Conservation (phyloP, 2,329 filamentous ascomycete species). For the Trichoderma atroviride region DNA sequence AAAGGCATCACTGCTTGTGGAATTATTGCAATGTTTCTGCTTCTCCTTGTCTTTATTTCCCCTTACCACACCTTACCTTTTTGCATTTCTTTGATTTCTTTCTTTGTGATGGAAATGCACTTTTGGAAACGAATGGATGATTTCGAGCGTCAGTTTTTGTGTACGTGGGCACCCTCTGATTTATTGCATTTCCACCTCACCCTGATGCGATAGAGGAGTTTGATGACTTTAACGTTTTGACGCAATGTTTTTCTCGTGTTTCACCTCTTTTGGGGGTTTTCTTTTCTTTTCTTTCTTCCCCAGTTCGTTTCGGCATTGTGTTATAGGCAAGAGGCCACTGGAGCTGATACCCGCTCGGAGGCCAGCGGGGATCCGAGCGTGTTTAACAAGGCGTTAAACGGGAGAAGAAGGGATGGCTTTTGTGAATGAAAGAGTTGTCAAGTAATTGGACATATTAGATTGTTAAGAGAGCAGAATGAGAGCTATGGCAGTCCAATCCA, state of each 20-base stretch:
- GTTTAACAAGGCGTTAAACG: constrained; percentile 22
- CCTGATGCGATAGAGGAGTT: constrained; percentile 36
- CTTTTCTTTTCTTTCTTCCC: not conserved
- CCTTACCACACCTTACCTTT: not conserved
- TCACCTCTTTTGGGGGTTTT: not conserved
- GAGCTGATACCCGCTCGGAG: constrained; percentile 25
- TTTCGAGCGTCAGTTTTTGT: constrained; percentile 4
- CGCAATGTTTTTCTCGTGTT: constrained; percentile 29
- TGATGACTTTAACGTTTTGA: constrained; percentile 30
- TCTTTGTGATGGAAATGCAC: not conserved
- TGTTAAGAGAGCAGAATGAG: not conserved
- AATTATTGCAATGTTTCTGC: not conserved
- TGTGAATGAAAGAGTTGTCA: not conserved
- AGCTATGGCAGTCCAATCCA: not conserved
- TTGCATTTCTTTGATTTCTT: not conserved
- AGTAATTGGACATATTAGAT: not conserved
- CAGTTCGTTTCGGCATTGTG: constrained; percentile 29
- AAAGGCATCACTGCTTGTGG: not conserved
- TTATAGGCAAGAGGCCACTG: constrained; percentile 27
- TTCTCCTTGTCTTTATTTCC: not conserved
- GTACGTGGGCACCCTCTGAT: constrained; percentile 27
- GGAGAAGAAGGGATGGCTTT: constrained; percentile 15
- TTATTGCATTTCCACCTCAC: constrained; percentile 32
- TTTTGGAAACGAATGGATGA: constrained; percentile 22
- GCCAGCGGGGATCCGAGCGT: constrained; percentile 26